These are phyloP conservation scores for Elaeis guineensis DNA, from an alignment of 176 grass and related monocot species.

Conservation along the genomic window DNA sequence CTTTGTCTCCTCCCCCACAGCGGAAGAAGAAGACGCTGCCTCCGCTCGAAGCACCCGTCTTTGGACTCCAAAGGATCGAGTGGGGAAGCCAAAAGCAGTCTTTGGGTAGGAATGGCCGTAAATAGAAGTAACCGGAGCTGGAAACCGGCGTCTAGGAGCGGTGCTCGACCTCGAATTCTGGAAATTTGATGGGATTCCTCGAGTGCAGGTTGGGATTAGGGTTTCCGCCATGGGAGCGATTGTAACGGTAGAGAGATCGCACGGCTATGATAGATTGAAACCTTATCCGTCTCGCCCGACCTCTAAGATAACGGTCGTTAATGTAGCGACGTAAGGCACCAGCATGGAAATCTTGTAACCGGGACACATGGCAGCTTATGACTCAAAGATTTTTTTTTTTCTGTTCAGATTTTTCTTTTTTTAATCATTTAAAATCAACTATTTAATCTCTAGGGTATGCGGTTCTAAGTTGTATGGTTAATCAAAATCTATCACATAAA, in stretches of 20 bases:
- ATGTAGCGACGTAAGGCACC: too few species aligned
- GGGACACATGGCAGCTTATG: too few species aligned
- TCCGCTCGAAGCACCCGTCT: slow-evolving; percentile 27
- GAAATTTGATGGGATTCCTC: slow-evolving; percentile 17
- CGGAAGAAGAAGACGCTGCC: slow-evolving; percentile 17
- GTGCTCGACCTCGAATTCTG: slow-evolving; percentile 1
- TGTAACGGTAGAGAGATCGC: neutral
- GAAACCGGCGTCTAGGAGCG: neutral
- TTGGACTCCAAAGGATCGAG: slow-evolving; percentile 8
- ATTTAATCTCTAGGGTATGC: too few species aligned
- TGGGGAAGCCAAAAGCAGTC: neutral
- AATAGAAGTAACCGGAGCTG: neutral
- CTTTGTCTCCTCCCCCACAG: slow-evolving; percentile 17
- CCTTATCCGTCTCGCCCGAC: slow-evolving; percentile 22
- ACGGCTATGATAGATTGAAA: neutral
- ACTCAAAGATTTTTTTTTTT: too few species aligned
- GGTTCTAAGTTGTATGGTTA: too few species aligned
- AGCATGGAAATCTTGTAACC: too few species aligned
- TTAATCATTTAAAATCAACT: too few species aligned
- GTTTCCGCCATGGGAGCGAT: slow-evolving; percentile 47
- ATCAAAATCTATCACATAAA: too few species aligned
- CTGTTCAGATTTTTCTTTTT: too few species aligned
- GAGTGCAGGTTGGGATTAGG: slow-evolving; percentile 23
- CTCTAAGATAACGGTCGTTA: too few species aligned
- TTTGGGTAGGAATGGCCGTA: neutral